phyloP scores from a whole-genome alignment of 2,329 filamentous ascomycete species.

The Keithomyces neogunnii region DNA sequence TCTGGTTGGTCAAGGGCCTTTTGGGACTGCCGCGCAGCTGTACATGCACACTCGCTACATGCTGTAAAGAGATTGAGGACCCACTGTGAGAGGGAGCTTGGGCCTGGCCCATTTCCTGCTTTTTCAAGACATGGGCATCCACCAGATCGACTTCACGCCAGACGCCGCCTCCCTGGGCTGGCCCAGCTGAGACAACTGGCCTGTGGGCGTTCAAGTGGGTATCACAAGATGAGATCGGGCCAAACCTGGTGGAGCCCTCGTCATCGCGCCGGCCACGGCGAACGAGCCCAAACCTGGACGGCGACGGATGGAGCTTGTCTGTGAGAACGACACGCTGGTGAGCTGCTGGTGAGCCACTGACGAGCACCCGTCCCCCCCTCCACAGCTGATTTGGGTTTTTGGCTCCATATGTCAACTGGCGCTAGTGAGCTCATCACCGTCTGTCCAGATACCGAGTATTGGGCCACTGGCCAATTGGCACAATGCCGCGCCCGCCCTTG shows the following conservation, averaged over 20 bases:
- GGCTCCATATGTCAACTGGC: not conserved
- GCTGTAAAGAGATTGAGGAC: too few relatives aligned
- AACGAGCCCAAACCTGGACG: too few relatives aligned
- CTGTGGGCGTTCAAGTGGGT: too few relatives aligned
- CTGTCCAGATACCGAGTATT: not conserved
- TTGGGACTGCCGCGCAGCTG: not conserved
- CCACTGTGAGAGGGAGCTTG: too few relatives aligned
- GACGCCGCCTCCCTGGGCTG: too few relatives aligned
- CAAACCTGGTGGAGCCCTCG: too few relatives aligned
- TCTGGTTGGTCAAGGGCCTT: not conserved
- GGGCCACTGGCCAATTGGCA: not conserved
- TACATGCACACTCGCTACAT: not conserved
- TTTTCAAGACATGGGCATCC: too few relatives aligned
- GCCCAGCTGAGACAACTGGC: too few relatives aligned
- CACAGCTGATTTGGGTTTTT: slow-evolving; percentile 1
- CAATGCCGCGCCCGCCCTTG: not conserved
- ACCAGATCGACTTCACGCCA: too few relatives aligned
- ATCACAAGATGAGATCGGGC: too few relatives aligned
- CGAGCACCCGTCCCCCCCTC: not conserved
- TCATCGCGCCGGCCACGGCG: too few relatives aligned
- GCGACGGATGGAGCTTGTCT: not conserved
- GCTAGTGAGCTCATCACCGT: not conserved
- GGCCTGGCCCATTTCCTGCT: too few relatives aligned
- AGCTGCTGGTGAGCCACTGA: slow-evolving; percentile 7
- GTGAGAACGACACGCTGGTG: not conserved